These are phyloP conservation scores for Fusarium sp. DNA, from an alignment of 2,329 filamentous ascomycete genomes.

Conservation along the genomic window DNA sequence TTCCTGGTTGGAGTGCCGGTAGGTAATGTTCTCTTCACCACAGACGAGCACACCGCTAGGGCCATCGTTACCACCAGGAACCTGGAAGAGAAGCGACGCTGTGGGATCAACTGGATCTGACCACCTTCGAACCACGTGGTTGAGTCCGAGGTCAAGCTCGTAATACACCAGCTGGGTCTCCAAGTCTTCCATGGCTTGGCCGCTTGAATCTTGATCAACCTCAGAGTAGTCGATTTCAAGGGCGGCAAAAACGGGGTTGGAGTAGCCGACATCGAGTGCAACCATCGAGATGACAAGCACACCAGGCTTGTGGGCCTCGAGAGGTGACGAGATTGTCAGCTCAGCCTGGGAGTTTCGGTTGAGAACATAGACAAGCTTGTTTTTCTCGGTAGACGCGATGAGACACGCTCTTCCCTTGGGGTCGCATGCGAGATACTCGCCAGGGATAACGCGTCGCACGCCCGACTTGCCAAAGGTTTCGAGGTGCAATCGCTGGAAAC, in stretches of 20 bases:
- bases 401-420: constrained; percentile 96
- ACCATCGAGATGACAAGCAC: constrained; percentile 90
- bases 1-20: constrained; percentile 95
- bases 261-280: constrained; percentile 93
- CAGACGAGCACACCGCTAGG: constrained; percentile 96
- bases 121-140: constrained; percentile 98
- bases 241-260: constrained; percentile 95
- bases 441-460: constrained; percentile 90
- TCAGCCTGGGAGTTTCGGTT: constrained; percentile 96
- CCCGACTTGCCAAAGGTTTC: constrained; percentile 99
- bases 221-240: constrained; percentile 95
- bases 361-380: constrained; percentile 98
- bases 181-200: constrained; percentile 81
- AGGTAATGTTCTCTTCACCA: constrained; percentile 93
- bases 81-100: constrained; percentile 91
- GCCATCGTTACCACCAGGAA: constrained; percentile 92
- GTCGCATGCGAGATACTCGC: constrained; percentile 95
- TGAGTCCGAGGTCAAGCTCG: constrained; percentile 94
- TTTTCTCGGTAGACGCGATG: constrained; percentile 96
- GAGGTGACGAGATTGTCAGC: constrained; percentile 94
- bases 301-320: constrained; percentile 94
- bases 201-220: constrained; percentile 89
- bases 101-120: constrained; percentile 92
- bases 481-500: constrained; percentile 88
- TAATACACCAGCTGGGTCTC: constrained; percentile 97